These are phyloP conservation scores for Podospora tetraspora DNA, from an alignment of 495 filamentous ascomycete species.

Conservation along the genomic window DNA sequence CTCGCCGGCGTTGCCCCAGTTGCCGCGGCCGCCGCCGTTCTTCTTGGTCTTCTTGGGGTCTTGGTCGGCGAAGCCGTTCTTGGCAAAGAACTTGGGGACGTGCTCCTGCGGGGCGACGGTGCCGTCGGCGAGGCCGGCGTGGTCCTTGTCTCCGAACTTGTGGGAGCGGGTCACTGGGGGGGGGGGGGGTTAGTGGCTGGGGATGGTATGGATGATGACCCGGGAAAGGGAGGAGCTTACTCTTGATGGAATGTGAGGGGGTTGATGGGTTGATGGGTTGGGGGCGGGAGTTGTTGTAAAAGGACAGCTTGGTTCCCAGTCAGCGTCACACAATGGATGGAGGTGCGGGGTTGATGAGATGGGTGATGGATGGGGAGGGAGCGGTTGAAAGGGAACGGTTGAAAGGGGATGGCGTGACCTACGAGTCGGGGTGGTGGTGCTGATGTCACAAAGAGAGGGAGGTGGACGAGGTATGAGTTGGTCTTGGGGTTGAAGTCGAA, in stretches of 20 bases:
- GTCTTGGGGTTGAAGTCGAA: not conserved
- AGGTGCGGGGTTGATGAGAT: not conserved
- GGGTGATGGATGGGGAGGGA: not conserved
- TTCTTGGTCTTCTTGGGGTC: slow-evolving; percentile 96
- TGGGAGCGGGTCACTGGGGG: slow-evolving; percentile 84
- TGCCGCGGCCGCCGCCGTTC: slow-evolving; percentile 86
- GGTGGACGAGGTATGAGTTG: not conserved
- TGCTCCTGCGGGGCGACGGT: slow-evolving; percentile 60
- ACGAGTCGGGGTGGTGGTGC: not conserved
- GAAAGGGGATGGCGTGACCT: slow-evolving; percentile 3
- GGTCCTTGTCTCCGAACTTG: slow-evolving; percentile 86
- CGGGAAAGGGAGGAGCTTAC: slow-evolving; percentile 16
- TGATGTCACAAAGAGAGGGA: slow-evolving; percentile 6
- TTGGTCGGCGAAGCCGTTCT: slow-evolving; percentile 71
- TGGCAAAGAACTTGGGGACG: slow-evolving; percentile 87
- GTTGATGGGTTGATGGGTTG: not conserved
- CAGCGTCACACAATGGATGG: slow-evolving; percentile 4
- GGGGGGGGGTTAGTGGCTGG: slow-evolving; percentile 8
- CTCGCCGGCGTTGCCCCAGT: slow-evolving; percentile 82
- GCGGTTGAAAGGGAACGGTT: not conserved
- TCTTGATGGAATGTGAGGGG: slow-evolving; percentile 22
- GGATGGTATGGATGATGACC: slow-evolving; percentile 14
- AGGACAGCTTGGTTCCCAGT: not conserved
- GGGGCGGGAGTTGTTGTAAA: not conserved
- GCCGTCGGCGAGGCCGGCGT: slow-evolving; percentile 60